Base-by-base conservation (phyloP, 148 eudicot species). In the Rhododendron ovatum region DNA sequence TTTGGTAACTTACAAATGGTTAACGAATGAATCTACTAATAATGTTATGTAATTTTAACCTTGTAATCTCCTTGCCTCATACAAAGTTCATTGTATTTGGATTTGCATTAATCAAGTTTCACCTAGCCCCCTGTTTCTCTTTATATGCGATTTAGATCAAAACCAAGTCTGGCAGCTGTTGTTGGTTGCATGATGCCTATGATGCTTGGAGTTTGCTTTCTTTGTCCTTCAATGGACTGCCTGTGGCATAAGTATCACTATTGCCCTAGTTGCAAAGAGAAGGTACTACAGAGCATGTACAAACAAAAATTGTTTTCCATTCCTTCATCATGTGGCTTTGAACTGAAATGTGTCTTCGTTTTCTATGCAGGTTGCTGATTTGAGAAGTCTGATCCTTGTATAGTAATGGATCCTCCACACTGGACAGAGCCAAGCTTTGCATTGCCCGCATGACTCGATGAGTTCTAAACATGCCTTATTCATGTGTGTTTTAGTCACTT, bases 161-260 rank as follows among this genome's bases (percentile, higher is more conserved):
- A 96, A 59, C 96, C 92, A 59, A 96, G 98, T 87, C 80, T 93
- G 30, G 99, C 99, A 1, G 99, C 98, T 61, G 69, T 88, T 84
- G 91, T 96, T 82, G 98, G 93, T 80, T 96, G 99, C 84, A 94
- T 96, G 98, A 94, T 92, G 92, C 98, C 99, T 1, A 41, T 93
- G 83, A 89, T 92, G 93, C 92, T 95, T 48, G 99, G 99, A 48
- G 11, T 91, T 47, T 96, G 99, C 90, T 96, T 95, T 89, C 99
- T 96, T 12, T 93, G 92, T 83, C 98, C 98, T 81, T 91, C 92
- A 33, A 95, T 92, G 98, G 96, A 96, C 84, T 96, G 98, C 87
- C 96, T 96, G 69, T 96, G 99, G 99, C 99, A 96, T 88, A 96
- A 96, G 65, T 96, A 92, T 89, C 99, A 96, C 86, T 94, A 95